These are phyloP conservation scores for Citrus australasica DNA, from an alignment of 345 rosid species.

Conservation along the genomic window DNA sequence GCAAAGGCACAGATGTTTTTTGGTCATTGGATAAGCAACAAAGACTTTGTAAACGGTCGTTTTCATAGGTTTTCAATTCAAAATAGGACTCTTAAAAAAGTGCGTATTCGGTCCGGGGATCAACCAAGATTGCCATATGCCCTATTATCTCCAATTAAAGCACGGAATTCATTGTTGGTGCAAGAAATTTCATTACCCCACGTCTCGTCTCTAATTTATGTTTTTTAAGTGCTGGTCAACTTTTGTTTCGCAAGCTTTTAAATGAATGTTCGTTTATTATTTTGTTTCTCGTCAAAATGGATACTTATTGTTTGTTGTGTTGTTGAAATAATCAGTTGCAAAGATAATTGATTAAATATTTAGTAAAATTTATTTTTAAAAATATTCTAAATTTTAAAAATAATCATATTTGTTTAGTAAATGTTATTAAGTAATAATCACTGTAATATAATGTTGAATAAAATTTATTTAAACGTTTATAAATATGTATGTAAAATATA, in stretches of 20 bases:
- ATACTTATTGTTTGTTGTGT: accelerated
- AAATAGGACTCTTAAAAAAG: background rate
- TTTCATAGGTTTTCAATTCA: no score
- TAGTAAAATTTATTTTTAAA: no score
- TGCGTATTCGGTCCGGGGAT: background rate
- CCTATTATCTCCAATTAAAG: no score
- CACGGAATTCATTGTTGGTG: background rate
- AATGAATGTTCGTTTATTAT: background rate
- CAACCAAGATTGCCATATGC: background rate
- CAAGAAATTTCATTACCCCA: background rate
- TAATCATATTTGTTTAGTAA: accelerated
- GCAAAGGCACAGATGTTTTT: background rate
- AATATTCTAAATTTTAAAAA: accelerated
- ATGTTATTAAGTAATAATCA: no score
- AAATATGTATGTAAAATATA: no score
- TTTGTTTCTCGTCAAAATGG: background rate
- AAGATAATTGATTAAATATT: no score
- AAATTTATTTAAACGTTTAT: no score
- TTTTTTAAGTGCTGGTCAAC: background rate
- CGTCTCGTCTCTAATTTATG: background rate
- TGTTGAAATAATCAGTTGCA: accelerated
- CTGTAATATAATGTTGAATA: no score
- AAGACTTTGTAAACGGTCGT: no score
- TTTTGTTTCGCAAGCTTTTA: background rate
- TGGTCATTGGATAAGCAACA: background rate